Percentiles rank a stretch among this genome's conserved stretches.
Evolutionary conservation across 257 asterid species (phyloP).

Genomic region (Solanum clarkiae): DNA sequence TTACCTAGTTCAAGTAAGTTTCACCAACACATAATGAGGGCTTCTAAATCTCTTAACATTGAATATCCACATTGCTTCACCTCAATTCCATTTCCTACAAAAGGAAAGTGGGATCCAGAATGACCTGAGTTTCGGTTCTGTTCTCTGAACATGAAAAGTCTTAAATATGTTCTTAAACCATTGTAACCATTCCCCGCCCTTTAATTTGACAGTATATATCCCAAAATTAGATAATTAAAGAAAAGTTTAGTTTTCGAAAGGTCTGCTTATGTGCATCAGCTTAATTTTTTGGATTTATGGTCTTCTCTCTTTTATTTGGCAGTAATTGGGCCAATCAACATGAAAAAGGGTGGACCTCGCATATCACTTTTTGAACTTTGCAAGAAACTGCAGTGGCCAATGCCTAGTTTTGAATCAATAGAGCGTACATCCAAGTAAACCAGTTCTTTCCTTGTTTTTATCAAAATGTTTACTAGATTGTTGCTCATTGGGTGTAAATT

Average conservation of each 20-base stretch:
- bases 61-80: neutral
- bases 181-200: neutral
- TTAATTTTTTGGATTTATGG: neutral
- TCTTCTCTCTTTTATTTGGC: slow-evolving; percentile 6
- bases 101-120: neutral
- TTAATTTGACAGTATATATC: neutral
- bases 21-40: neutral
- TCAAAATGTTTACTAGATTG: neutral
- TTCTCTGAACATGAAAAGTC: neutral
- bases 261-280: neutral
- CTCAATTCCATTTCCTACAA: neutral
- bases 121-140: neutral
- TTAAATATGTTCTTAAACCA: neutral
- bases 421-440: slow-evolving; percentile 60
- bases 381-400: slow-evolving; percentile 71
- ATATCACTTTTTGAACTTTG: slow-evolving; percentile 51
- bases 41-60: neutral
- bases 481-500: neutral
- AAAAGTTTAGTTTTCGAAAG: neutral
- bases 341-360: slow-evolving; percentile 92
- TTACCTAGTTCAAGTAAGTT: neutral
- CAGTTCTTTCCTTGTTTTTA: neutral
- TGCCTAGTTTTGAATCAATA: slow-evolving; percentile 48
- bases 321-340: slow-evolving; percentile 54
- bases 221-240: neutral